Base-by-base conservation (phyloP, 768 basidiomycete species). In the Psilocybe cubensis region DNA sequence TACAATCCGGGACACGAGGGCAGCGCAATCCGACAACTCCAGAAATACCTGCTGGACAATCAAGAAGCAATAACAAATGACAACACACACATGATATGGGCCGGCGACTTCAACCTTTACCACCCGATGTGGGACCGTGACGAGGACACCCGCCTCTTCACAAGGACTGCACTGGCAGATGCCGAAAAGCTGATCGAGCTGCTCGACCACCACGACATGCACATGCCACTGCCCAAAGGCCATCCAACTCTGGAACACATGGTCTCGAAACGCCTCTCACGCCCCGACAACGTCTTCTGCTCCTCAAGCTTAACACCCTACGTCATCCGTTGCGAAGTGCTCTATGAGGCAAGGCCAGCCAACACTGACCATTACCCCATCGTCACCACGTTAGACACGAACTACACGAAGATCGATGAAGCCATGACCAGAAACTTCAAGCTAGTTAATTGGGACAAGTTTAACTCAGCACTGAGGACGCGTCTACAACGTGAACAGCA, bases 241-340 rank as follows among this genome's bases (percentile, higher is more conserved):
- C 63, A 68, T 0, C 77, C 76, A 0, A 85, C 76, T 0, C 67
- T 83, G 0, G 23, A 71, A 11, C 63, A 70, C 0, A 33, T 33
- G 0, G 41, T 24, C 1, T 69, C 76, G 0, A 70, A 73, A 14
- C 76, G 75, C 46, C 68, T 61, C 23, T 75, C 78, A 1, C 51
- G 76, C 5, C 72, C 73, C 1, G 79, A 83, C 65, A 83, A 84
- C 50, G 74, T 83, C 0, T 83, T 76, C 57, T 58, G 63, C 27
- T 61, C 73, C 4, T 33, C 45, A 0, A 31, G 53, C 0, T 24
- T 72, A 0, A 9, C 43, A 0, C 56, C 66, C 0, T 7, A 24
- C 0, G 38, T 78, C 1, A 57, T 70, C 9, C 11, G 31, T 5
- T 82, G 79, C 65, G 48, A 70, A 3, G 66, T 67, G 0, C 29